Evolutionary conservation across 805 yeast genomes (phyloP).

Genomic region (Candida jianshihensis): DNA sequence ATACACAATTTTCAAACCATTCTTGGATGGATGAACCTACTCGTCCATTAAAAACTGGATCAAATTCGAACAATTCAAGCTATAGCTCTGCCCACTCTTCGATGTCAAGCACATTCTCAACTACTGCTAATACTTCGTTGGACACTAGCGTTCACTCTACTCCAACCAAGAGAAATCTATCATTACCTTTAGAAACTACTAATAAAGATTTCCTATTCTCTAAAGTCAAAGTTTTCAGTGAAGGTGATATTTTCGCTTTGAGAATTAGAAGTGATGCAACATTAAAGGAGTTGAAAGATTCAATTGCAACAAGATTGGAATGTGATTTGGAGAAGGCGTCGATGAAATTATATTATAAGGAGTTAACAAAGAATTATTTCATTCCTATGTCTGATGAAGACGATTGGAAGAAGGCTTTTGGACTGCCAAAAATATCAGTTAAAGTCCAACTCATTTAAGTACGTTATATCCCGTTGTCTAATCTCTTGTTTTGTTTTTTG

Average conservation of each 20-base stretch:
- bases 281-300: slow-evolving; percentile 9
- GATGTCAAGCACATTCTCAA: no score
- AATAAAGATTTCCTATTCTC: slow-evolving; percentile 1
- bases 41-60: slow-evolving; percentile 6
- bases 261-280: slow-evolving; percentile 5
- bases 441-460: slow-evolving; percentile 8
- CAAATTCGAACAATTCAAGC: no score
- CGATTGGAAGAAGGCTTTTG: slow-evolving; percentile 14
- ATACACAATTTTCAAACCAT: not conserved
- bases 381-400: slow-evolving; percentile 15
- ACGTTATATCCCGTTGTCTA: not conserved
- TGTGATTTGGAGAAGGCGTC: slow-evolving; percentile 7
- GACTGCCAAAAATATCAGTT: slow-evolving; percentile 8
- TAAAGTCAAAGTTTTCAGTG: slow-evolving; percentile 18
- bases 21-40: slow-evolving; percentile 12
- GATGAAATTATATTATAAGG: slow-evolving; percentile 16
- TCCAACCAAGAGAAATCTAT: slow-evolving; percentile 5
- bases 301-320: slow-evolving; percentile 20
- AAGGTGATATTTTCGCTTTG: slow-evolving; percentile 22
- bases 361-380: slow-evolving; percentile 9
- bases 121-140: no score
- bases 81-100: no score
- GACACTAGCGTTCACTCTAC: no score
- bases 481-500: not conserved
- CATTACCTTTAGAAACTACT: not conserved